Evolutionary conservation across 345 rosid genomes (phyloP).

Genomic region (Nasturtium officinale): DNA sequence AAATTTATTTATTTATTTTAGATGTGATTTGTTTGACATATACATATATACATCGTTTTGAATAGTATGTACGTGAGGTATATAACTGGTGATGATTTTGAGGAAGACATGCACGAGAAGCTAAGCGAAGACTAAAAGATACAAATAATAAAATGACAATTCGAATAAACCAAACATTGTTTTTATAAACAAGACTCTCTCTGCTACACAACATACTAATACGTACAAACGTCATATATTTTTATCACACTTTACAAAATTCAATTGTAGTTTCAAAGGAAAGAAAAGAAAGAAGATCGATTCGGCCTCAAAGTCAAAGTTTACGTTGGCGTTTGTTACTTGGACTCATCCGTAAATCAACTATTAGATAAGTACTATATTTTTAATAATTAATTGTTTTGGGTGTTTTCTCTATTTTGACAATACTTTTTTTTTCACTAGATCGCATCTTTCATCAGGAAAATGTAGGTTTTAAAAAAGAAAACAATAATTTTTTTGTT

Average conservation of each 20-base stretch:
- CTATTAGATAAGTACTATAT: constrained; percentile 2
- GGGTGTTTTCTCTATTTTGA: neutral
- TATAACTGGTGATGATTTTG: constrained; percentile 43
- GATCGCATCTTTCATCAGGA: neutral
- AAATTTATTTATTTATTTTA: neutral
- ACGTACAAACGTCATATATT: constrained; percentile 36
- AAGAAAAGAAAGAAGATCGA: constrained; percentile 2
- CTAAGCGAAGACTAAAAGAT: constrained; percentile 30
- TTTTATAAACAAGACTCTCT: constrained; percentile 41
- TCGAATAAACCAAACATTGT: constrained; percentile 46
- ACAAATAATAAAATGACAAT: constrained; percentile 43
- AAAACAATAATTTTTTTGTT: neutral
- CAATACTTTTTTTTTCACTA: too few relatives aligned
- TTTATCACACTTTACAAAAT: neutral
- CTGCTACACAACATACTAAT: constrained; percentile 42
- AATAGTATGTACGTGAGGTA: constrained; percentile 29
- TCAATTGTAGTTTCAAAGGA: constrained; percentile 5
- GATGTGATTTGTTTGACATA: constrained; percentile 1
- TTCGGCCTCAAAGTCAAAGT: constrained; percentile 44
- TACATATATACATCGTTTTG: constrained; percentile 2
- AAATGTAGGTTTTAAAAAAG: neutral
- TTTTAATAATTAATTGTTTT: too few relatives aligned
- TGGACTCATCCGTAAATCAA: constrained; percentile 26
- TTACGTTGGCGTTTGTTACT: constrained; percentile 36
- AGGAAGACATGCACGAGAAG: constrained; percentile 40